Evolutionary conservation across 2,329 filamentous ascomycete species (phyloP).

Genomic region (Penicillium sp.): DNA sequence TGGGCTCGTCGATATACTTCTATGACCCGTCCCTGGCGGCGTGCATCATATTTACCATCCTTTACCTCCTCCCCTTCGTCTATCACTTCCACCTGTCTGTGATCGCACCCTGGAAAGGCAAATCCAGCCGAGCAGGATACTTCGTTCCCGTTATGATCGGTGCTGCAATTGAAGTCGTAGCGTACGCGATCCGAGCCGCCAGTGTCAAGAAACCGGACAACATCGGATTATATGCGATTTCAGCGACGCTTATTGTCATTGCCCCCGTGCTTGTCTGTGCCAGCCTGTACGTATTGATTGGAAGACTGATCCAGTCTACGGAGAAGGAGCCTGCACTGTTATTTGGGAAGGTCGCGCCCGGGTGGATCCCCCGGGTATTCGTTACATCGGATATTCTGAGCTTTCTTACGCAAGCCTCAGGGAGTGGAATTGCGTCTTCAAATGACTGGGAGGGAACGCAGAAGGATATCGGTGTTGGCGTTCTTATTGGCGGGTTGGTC

Average conservation of each 20-base stretch:
- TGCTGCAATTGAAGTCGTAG: background rate
- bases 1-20: background rate
- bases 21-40: background rate
- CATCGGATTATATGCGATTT: conserved; percentile 40
- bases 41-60: background rate
- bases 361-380: background rate
- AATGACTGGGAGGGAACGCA: background rate
- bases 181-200: background rate
- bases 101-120: background rate
- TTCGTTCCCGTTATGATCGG: background rate
- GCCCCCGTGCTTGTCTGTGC: conserved; percentile 56
- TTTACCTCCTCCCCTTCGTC: background rate
- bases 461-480: background rate
- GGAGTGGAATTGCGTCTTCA: background rate
- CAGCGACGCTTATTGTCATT: conserved; percentile 51
- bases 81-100: background rate
- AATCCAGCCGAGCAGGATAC: background rate
- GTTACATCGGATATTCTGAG: background rate
- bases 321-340: background rate
- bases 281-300: conserved; percentile 57
- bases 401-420: background rate
- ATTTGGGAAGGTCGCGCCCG: background rate
- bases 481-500: background rate
- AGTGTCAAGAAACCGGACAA: background rate
- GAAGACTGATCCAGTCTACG: conserved; percentile 38